Evolutionary conservation across 2,329 filamentous ascomycete species (phyloP).

Genomic region (Aplosporella prunicola): DNA sequence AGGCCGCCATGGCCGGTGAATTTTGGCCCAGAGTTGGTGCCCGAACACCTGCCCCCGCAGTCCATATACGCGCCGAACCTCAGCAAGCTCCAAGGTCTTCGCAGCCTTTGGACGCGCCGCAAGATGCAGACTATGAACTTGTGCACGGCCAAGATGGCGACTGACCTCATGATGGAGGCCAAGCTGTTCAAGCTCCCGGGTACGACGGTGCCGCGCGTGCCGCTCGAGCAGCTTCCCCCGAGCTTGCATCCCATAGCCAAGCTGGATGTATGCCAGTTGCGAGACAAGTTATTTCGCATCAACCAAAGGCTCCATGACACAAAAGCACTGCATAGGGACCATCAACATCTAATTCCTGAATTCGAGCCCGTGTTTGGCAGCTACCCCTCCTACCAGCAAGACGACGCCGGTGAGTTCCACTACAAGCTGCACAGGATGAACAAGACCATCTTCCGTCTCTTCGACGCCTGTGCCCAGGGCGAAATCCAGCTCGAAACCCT

Average conservation of each 20-base stretch:
- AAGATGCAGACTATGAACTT: slow-evolving; percentile 35
- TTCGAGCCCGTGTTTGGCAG: slow-evolving; percentile 2
- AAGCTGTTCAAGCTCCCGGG: too few relatives aligned
- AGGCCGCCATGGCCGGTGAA: slow-evolving; percentile 12
- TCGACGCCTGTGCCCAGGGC: slow-evolving; percentile 6
- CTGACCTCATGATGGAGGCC: slow-evolving; percentile 23
- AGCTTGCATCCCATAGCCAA: not conserved
- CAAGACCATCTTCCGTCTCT: slow-evolving; percentile 19
- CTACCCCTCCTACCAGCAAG: slow-evolving; percentile 28
- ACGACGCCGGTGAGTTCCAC: slow-evolving; percentile 28
- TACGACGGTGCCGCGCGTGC: too few relatives aligned
- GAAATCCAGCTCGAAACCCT: slow-evolving; percentile 14
- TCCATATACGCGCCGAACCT: slow-evolving; percentile 34
- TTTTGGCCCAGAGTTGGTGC: slow-evolving; percentile 26
- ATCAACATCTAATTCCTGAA: not conserved
- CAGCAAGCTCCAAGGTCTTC: slow-evolving; percentile 22
- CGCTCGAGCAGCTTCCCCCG: not conserved
- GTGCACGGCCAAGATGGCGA: slow-evolving; percentile 30
- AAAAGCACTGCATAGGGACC: not conserved
- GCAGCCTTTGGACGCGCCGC: slow-evolving; percentile 29
- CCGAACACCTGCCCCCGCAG: slow-evolving; percentile 32
- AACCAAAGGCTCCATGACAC: not conserved
- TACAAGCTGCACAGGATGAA: slow-evolving; percentile 23
- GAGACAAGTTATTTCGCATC: not conserved
- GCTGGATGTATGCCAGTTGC: not conserved